A percentile compares a stretch with the other conserved stretches of the same genome.
These are phyloP conservation scores for Colletotrichum godetiae DNA, from an alignment of 2,329 filamentous ascomycete species.

Conservation along the genomic window DNA sequence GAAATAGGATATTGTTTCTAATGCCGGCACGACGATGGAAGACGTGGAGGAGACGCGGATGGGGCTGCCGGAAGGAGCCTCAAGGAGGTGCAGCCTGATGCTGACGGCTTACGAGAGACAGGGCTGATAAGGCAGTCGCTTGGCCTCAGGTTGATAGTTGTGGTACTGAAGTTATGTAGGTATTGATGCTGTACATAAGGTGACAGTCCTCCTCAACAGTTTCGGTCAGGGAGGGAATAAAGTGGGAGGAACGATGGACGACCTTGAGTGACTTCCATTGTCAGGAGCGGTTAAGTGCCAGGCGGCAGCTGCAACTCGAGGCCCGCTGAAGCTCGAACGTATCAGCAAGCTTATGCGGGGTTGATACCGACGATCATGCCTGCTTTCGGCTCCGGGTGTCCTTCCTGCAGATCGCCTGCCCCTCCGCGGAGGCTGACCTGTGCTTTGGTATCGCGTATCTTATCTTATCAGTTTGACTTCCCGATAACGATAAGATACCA, in stretches of 20 bases:
- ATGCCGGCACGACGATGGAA: not conserved
- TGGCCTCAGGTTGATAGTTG: not conserved
- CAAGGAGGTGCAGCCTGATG: not conserved
- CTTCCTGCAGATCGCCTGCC: not conserved
- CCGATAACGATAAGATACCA: slow-evolving; percentile 1
- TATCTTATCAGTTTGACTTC: not conserved
- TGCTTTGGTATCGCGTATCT: not conserved
- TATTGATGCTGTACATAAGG: not conserved
- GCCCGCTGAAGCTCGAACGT: slow-evolving; percentile 20
- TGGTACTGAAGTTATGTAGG: too few species aligned
- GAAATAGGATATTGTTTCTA: not conserved
- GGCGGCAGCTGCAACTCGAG: not conserved
- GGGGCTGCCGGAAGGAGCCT: not conserved
- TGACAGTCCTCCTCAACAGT: not conserved
- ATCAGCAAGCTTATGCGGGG: slow-evolving; percentile 24
- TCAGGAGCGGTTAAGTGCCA: not conserved
- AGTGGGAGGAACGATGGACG: too few species aligned
- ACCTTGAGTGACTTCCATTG: not conserved
- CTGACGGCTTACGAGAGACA: not conserved
- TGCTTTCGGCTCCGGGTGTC: not conserved
- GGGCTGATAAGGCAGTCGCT: not conserved
- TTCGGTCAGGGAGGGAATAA: not conserved
- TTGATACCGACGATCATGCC: not conserved
- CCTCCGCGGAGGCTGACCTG: not conserved
- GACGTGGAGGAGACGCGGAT: not conserved